Evolutionary conservation across 2,329 filamentous ascomycete genomes (phyloP), one percentile per base, ranked within the genome.

Genomic region (Hymenoscyphus fructigenus): DNA sequence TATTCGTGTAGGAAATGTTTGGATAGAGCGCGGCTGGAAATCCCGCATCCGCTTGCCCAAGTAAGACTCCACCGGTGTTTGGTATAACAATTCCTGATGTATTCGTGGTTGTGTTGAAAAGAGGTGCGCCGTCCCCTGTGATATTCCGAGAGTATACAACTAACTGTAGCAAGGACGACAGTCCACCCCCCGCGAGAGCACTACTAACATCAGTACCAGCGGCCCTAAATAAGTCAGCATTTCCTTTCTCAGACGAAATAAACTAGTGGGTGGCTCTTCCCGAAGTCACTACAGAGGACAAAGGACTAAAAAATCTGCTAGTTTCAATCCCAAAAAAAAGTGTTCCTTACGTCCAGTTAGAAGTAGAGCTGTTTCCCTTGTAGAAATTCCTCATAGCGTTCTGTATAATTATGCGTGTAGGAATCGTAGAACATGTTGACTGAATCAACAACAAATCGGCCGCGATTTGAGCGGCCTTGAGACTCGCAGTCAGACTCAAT

Each of bases 381-480:
- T 85, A 88, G 71, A 84, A 89, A 12, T 75, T 71, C 60, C 72
- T 68, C 36, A 90, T 75, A 5, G 84, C 80, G 17, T 78, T 64
- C 71, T 90, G 87, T 20, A 90, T 77, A 26, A 89, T 75, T 23
- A 89, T 76, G 66, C 88, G 82, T 0, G 91, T 93, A 6, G 89
- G 82, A 56, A 95, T 89, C 62, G 90, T 89, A 63, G 84, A 82
- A 73, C 88, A 90, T 65, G 88, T 89, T 36, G 90, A 90, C 78
- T 93, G 86, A 70, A 96, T 86, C 60, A 97, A 84, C 60, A 91
- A 83, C 63, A 97, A 84, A 75, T 92, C 91, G 61, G 91, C 89
- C 5, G 90, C 83, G 68, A 97, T 84, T 74, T 94, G 90, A 34
- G 91, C 88, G 23, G 93, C 90, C 77, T 97, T 97, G 74, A 97